Conservation (phyloP, 208 protist species). For the Acanthamoeba healyi region DNA sequence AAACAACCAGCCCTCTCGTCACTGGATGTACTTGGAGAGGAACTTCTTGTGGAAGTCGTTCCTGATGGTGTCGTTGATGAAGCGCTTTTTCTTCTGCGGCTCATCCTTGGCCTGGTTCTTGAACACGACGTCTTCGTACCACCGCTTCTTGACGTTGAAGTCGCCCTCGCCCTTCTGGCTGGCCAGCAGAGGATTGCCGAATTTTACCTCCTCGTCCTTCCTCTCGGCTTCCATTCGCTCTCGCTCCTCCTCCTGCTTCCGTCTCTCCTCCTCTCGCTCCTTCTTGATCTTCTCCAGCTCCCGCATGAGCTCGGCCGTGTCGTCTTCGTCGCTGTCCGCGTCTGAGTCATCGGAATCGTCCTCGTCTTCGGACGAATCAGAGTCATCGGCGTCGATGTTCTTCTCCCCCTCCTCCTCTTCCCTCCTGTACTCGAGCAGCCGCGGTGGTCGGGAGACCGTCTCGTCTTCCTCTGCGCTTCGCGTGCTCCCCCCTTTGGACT, state of each 20-base stretch:
- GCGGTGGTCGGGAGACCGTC: not conserved
- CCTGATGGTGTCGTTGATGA: constrained; percentile 94
- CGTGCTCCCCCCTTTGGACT: not conserved
- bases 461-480: not conserved
- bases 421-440: not conserved
- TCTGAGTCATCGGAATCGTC: constrained; percentile 47
- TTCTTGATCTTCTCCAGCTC: constrained; percentile 91
- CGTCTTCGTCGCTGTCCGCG: constrained; percentile 85
- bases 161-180: constrained; percentile 17
- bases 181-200: constrained; percentile 56
- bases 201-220: constrained; percentile 71
- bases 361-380: constrained; percentile 46
- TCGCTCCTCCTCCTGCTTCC: constrained; percentile 82
- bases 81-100: constrained; percentile 89
- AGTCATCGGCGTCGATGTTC: constrained; percentile 82
- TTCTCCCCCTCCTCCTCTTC: constrained; percentile 77
- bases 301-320: constrained; percentile 88
- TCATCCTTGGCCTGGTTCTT: constrained; percentile 92
- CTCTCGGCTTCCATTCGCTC: constrained; percentile 66
- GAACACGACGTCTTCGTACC: constrained; percentile 93
- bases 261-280: constrained; percentile 87
- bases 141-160: constrained; percentile 88
- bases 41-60: constrained; percentile 93
- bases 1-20: not conserved
- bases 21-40: constrained; percentile 92